Base-by-base conservation (phyloP, 179 eudicot species). In the Nepenthes alata region DNA sequence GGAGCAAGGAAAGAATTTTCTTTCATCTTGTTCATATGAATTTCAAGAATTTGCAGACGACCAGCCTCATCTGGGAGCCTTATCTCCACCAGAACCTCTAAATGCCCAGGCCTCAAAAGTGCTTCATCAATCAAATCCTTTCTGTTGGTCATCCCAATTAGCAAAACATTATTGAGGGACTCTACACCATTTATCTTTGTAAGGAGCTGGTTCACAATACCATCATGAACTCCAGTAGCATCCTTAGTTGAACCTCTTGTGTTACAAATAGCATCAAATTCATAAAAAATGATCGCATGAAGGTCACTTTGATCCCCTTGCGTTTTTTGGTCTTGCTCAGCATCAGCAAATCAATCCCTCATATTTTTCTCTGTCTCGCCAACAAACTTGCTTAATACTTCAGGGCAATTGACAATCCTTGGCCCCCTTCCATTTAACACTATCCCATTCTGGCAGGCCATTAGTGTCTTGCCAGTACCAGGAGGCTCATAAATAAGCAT, bases 121-220 rank as follows among this genome's bases (percentile, higher is more conserved):
- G 99, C 99, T 85, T 94, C 99, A 81, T 94, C 99, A 72, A 94
- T 87, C 75, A 94, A 81, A 75, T 94, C 99, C 71, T 87, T 94
- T 70, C 99, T 79, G 73, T 94, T 94, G 15, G 99, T 94, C 99
- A 90, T 94, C 71, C 98, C 99, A 68, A 94, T 94, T 62, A 93
- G 86, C 78, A 90, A 72, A 54, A 94, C 99, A 79, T 94, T 94
- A 75, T 94, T 94, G 68, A 90, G 80, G 64, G 99, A 78, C 76
- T 93, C 98, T 74, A 93, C 98, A 72, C 98, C 98, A 72, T 93
- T 97, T 78, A 93, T 93, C 95, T 93, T 93, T 53, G 98, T 93
- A 53, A 93, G 82, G 15, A 93, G 97, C 77, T 93, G 98, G 72
- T 93, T 93, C 58, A 93, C 98, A 70, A 93, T 89, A 74, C 98